Conservation (phyloP, 1,139 yeast genomes). For the Debaryomycetaceae sp. region DNA sequence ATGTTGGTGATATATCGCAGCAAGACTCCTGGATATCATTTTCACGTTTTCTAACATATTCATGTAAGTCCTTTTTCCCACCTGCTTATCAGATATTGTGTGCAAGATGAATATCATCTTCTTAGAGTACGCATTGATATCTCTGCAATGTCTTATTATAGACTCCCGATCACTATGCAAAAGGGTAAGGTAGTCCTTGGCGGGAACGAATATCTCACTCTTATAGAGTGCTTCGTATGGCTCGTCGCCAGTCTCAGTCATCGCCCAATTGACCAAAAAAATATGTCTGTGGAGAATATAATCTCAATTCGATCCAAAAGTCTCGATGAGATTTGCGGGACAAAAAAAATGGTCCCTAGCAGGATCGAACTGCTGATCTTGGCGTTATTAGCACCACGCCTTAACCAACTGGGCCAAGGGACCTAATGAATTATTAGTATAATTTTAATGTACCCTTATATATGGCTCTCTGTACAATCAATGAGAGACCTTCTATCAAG, state of each 20-base stretch:
- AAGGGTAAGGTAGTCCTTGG: constrained; percentile 10
- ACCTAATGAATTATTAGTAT: constrained; percentile 26
- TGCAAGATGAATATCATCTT: constrained; percentile 38
- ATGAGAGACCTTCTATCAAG: no score
- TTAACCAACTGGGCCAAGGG: constrained; percentile 90
- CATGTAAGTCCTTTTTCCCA: constrained; percentile 6
- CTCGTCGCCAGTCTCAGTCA: not conserved
- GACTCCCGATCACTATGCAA: constrained; percentile 32
- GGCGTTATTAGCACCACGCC: constrained; percentile 90
- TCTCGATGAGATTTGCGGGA: not conserved
- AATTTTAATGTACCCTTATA: not conserved
- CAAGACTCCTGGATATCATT: constrained; percentile 13
- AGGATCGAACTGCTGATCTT: constrained; percentile 84
- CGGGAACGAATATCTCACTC: constrained; percentile 14
- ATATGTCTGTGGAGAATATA: no score
- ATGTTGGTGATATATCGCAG: constrained; percentile 9
- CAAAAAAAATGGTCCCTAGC: constrained; percentile 64
- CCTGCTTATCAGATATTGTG: constrained; percentile 14
- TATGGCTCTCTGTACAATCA: not conserved
- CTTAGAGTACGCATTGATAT: constrained; percentile 35
- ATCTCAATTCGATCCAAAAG: no score
- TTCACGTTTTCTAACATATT: constrained; percentile 15
- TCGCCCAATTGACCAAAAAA: not conserved
- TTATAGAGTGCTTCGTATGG: constrained; percentile 59
- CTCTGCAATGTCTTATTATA: constrained; percentile 34